Evolutionary conservation across 1,139 yeast species (phyloP).

Genomic region (Ogataea hybrid): DNA sequence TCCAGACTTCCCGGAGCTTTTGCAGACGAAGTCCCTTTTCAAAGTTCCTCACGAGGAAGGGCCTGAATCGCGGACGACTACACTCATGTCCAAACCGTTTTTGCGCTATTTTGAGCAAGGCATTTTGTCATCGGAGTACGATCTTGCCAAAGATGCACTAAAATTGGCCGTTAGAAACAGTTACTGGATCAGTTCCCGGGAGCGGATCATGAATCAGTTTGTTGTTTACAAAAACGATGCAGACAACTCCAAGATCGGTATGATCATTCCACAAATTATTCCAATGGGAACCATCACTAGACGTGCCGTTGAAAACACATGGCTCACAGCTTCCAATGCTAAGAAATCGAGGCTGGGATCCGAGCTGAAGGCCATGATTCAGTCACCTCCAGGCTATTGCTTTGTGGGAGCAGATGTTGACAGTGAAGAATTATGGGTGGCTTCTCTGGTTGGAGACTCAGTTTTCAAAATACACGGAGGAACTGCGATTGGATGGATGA

Average conservation of each 20-base stretch:
- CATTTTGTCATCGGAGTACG: slow-evolving; percentile 65
- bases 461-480: slow-evolving; percentile 89
- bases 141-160: slow-evolving; percentile 75
- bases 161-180: slow-evolving; percentile 75
- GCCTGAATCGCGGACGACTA: slow-evolving; percentile 67
- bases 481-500: slow-evolving; percentile 99
- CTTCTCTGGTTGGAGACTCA: slow-evolving; percentile 91
- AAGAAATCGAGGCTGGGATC: slow-evolving; percentile 85
- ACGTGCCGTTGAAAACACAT: slow-evolving; percentile 94
- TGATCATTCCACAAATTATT: slow-evolving; percentile 78
- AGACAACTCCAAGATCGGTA: slow-evolving; percentile 46
- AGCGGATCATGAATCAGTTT: slow-evolving; percentile 79
- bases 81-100: slow-evolving; percentile 78
- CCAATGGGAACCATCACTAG: slow-evolving; percentile 98
- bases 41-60: slow-evolving; percentile 95
- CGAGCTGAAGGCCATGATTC: slow-evolving; percentile 81
- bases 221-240: slow-evolving; percentile 54
- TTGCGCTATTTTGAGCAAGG: slow-evolving; percentile 72
- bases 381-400: slow-evolving; percentile 85
- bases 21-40: slow-evolving; percentile 37
- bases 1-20: slow-evolving; percentile 6
- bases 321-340: slow-evolving; percentile 97
- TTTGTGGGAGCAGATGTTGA: slow-evolving; percentile 99
- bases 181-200: slow-evolving; percentile 92
- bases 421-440: slow-evolving; percentile 98